These are phyloP conservation scores for Nakaseomyces sp. DNA, from an alignment of 1,139 yeast species.

Conservation along the genomic window DNA sequence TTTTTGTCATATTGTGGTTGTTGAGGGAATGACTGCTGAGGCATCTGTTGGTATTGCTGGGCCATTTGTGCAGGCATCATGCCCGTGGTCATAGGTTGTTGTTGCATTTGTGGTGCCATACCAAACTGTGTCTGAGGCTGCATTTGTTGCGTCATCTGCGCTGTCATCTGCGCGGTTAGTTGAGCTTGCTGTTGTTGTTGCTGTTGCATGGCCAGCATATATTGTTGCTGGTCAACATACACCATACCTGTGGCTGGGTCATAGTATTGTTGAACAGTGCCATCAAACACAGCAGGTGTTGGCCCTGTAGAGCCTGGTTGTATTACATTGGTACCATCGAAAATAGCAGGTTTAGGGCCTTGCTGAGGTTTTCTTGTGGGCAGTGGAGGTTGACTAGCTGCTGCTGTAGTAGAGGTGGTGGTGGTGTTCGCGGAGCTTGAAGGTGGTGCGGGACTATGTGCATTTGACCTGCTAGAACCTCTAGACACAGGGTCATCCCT, in stretches of 20 bases:
- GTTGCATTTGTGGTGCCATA: background rate
- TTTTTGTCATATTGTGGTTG: constrained; percentile 18
- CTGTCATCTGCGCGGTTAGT: constrained; percentile 8
- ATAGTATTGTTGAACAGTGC: constrained; percentile 27
- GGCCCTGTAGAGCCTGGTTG: constrained; percentile 7
- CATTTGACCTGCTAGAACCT: constrained; percentile 8
- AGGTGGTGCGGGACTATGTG: constrained; percentile 8
- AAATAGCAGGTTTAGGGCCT: constrained; percentile 26
- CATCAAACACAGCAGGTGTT: constrained; percentile 22
- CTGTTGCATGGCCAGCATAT: constrained; percentile 14
- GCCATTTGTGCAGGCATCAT: constrained; percentile 8
- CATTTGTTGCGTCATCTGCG: constrained; percentile 9
- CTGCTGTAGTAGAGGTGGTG: too few species aligned
- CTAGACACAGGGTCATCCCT: constrained; percentile 7
- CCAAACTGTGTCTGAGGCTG: background rate
- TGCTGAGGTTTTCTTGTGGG: constrained; percentile 18
- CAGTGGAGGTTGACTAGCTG: constrained; percentile 15
- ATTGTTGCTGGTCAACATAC: constrained; percentile 26
- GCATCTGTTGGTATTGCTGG: constrained; percentile 10
- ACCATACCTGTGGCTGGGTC: constrained; percentile 29
- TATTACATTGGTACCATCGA: constrained; percentile 23
- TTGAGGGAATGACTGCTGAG: constrained; percentile 6
- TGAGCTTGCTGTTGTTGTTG: constrained; percentile 18
- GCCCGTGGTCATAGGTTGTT: background rate
- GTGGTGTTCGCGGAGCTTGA: constrained; percentile 13